A percentile compares a stretch with the other conserved stretches of the same genome.
Evolutionary conservation across 345 rosid genomes (phyloP).

Genomic region (Geranium rotundifolium): DNA sequence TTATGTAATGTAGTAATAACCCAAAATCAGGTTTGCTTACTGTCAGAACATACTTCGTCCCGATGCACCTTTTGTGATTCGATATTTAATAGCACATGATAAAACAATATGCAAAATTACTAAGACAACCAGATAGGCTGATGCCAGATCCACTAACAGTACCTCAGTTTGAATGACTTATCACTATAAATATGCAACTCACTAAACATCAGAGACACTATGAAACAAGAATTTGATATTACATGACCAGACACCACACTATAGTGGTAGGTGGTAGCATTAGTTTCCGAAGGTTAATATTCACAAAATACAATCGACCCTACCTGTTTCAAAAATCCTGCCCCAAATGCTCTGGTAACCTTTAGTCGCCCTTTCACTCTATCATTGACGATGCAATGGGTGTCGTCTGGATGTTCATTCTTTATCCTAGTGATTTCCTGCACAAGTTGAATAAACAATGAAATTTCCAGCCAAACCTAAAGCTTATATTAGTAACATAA

Average conservation of each 20-base stretch:
- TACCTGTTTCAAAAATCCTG: constrained; percentile 93
- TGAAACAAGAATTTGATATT: too few species aligned
- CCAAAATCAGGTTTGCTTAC: too few species aligned
- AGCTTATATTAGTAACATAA: neutral
- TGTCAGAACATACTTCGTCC: neutral
- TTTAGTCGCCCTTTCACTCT: constrained; percentile 93
- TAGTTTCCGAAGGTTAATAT: neutral
- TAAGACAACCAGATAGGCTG: neutral
- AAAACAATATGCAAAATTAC: neutral
- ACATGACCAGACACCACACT: neutral
- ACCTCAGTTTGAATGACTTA: neutral
- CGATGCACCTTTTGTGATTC: neutral
- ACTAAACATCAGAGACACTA: neutral
- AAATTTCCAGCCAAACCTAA: neutral
- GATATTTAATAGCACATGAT: neutral
- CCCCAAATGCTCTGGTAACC: constrained; percentile 98
- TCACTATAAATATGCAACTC: neutral
- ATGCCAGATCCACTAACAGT: too few species aligned
- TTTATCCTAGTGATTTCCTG: constrained; percentile 91
- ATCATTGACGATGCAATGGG: constrained; percentile 71
- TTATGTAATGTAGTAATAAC: too few species aligned
- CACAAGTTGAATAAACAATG: constrained; percentile 9
- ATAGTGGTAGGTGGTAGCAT: neutral
- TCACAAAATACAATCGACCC: neutral
- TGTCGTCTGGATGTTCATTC: constrained; percentile 93